Conservation (phyloP, 805 yeast species). For the Schwanniomyces vanrijiae region DNA sequence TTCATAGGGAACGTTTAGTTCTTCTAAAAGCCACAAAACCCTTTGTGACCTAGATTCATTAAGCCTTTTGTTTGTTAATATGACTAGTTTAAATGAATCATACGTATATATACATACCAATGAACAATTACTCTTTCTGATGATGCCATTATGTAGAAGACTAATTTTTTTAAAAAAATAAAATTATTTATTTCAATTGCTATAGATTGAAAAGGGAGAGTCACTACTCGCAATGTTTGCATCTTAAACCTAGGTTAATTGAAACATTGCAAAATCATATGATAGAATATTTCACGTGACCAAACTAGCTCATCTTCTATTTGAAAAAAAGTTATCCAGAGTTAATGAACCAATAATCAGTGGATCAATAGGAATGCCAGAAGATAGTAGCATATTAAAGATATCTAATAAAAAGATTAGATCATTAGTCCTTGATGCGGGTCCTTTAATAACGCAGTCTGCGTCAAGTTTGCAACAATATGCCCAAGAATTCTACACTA, state of each 20-base stretch:
- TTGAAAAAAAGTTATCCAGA: background rate
- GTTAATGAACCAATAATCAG: background rate
- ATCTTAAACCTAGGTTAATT: background rate
- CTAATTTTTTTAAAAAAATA: too few relatives aligned
- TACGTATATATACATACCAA: slow-evolving; percentile 17
- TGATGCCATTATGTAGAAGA: background rate
- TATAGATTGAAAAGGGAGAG: too few relatives aligned
- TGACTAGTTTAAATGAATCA: background rate
- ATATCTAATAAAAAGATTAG: slow-evolving; percentile 35
- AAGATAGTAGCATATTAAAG: background rate
- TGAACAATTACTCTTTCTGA: slow-evolving; percentile 19
- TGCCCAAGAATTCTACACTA: slow-evolving; percentile 76
- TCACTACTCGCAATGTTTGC: too few relatives aligned
- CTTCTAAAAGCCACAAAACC: slow-evolving; percentile 39
- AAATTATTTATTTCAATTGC: background rate
- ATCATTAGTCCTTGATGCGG: slow-evolving; percentile 85
- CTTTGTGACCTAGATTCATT: slow-evolving; percentile 36
- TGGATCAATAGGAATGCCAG: background rate
- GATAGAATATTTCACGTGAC: background rate
- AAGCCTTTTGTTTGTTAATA: slow-evolving; percentile 19
- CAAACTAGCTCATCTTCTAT: background rate
- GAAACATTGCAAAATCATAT: too few relatives aligned
- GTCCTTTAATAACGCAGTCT: slow-evolving; percentile 87
- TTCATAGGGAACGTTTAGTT: slow-evolving; percentile 32
- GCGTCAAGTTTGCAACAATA: slow-evolving; percentile 68